These are phyloP conservation scores for Monosporascus sp. DNA, from an alignment of 2,329 filamentous ascomycete species.

Conservation along the genomic window DNA sequence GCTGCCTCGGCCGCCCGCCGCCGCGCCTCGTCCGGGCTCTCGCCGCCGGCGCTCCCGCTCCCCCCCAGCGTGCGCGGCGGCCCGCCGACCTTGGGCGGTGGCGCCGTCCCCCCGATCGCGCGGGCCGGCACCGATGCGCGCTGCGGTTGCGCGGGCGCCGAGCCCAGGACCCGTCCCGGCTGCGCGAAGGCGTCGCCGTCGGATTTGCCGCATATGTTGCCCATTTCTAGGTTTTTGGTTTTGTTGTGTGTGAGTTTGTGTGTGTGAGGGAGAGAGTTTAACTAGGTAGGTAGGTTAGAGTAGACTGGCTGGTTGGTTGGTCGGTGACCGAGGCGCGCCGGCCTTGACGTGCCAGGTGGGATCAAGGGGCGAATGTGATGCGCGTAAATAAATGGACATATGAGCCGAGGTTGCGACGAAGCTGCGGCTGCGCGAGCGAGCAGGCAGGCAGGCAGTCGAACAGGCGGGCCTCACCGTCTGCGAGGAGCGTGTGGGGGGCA, in stretches of 20 bases:
- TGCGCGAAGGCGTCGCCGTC: slow-evolving; percentile 62
- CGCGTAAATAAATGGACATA: no score
- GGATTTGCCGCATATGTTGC: slow-evolving; percentile 77
- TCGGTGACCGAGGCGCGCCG: not conserved
- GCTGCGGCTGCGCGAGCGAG: no score
- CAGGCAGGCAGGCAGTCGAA: no score
- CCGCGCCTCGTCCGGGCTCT: slow-evolving; percentile 53
- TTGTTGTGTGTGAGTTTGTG: no score
- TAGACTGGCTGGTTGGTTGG: not conserved
- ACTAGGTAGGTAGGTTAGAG: not conserved
- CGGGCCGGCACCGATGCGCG: slow-evolving; percentile 45
- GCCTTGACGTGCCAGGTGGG: no score
- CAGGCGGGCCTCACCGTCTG: no score
- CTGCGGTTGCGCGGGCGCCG: slow-evolving; percentile 41
- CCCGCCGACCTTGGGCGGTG: slow-evolving; percentile 40
- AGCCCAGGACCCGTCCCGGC: slow-evolving; percentile 67
- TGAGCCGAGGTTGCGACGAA: no score
- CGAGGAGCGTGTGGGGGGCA: no score
- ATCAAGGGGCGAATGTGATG: no score
- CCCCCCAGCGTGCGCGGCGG: slow-evolving; percentile 62
- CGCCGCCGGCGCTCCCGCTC: slow-evolving; percentile 16
- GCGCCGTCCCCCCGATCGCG: not conserved
- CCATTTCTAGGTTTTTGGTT: slow-evolving; percentile 52
- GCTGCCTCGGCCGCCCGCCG: slow-evolving; percentile 74
- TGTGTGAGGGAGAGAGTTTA: not conserved